Evolutionary conservation across 768 basidiomycete species (phyloP).

Genomic region (Pulveroboletus sp.): DNA sequence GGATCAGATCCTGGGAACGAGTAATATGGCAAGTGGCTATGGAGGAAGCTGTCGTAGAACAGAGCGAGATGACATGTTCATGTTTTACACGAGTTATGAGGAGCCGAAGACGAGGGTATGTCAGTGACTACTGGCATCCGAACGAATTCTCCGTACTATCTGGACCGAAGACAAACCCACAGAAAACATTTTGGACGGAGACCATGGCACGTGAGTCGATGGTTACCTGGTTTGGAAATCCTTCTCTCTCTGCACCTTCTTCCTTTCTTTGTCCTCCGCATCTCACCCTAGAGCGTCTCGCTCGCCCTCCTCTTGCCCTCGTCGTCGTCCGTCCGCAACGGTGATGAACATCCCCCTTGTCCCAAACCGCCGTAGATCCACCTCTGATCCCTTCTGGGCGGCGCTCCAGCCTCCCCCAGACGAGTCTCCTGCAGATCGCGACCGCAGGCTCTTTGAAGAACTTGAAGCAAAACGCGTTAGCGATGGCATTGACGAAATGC

Average conservation of each 20-base stretch:
- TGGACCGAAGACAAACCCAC: too few relatives aligned
- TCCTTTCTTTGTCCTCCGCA: constrained; percentile 12
- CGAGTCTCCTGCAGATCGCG: constrained; percentile 65
- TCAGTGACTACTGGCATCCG: too few relatives aligned
- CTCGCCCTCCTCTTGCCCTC: constrained; percentile 1
- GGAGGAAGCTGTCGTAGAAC: not conserved
- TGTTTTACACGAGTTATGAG: not conserved
- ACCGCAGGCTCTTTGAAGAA: constrained; percentile 60
- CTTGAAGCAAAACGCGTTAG: constrained; percentile 67
- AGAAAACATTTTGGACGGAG: too few relatives aligned
- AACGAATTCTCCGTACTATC: too few relatives aligned
- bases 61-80: not conserved
- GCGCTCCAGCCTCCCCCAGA: constrained; percentile 65
- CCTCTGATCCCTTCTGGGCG: constrained; percentile 67
- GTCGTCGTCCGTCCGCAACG: constrained; percentile 2
- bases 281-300: constrained; percentile 19
- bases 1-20: not conserved
- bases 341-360: constrained; percentile 28
- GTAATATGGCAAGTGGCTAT: not conserved
- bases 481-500: constrained; percentile 76
- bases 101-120: too few relatives aligned
- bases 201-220: constrained; percentile 12
- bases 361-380: constrained; percentile 38
- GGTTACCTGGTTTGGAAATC: constrained; percentile 22
- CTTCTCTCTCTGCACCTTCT: constrained; percentile 25